phyloP scores from a whole-genome alignment of 2,329 filamentous ascomycete genomes.

The Pseudocercospora cruenta region DNA sequence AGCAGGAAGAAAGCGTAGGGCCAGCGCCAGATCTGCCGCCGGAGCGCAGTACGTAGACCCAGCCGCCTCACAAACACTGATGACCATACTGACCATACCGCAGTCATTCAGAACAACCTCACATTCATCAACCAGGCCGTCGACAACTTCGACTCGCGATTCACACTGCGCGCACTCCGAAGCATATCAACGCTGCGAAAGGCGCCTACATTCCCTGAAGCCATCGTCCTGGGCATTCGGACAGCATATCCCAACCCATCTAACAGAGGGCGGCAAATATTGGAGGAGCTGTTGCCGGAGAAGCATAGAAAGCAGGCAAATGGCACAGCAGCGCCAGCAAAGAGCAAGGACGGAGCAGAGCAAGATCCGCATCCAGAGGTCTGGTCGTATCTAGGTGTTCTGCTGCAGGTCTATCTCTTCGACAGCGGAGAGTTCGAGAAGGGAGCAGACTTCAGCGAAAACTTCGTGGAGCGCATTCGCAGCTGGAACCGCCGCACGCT shows the following conservation, averaged over 20 bases:
- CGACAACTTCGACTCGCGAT: slow-evolving; percentile 89
- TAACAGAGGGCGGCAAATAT: slow-evolving; percentile 36
- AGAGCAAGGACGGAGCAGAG: slow-evolving; percentile 30
- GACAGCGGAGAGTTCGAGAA: slow-evolving; percentile 80
- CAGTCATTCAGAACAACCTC: slow-evolving; percentile 96
- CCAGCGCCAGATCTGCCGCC: slow-evolving; percentile 38
- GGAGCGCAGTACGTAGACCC: slow-evolving; percentile 37
- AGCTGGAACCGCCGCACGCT: slow-evolving; percentile 89
- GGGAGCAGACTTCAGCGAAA: slow-evolving; percentile 81
- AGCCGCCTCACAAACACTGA: slow-evolving; percentile 23
- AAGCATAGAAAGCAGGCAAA: slow-evolving; percentile 25
- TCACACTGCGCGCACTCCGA: slow-evolving; percentile 88
- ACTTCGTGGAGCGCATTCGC: slow-evolving; percentile 82
- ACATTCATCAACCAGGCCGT: slow-evolving; percentile 89
- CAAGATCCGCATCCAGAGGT: slow-evolving; percentile 41
- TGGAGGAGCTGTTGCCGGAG: slow-evolving; percentile 39
- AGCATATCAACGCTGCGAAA: slow-evolving; percentile 97
- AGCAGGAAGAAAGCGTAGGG: slow-evolving; percentile 47
- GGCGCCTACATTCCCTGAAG: slow-evolving; percentile 53
- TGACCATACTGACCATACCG: slow-evolving; percentile 22
- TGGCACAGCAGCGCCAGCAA: slow-evolving; percentile 18
- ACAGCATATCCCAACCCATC: slow-evolving; percentile 39
- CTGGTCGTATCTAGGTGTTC: slow-evolving; percentile 43
- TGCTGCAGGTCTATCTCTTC: slow-evolving; percentile 72
- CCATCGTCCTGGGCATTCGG: slow-evolving; percentile 38